These are phyloP conservation scores for Saturnispora sekii DNA, from an alignment of 805 yeast genomes.

Conservation along the genomic window DNA sequence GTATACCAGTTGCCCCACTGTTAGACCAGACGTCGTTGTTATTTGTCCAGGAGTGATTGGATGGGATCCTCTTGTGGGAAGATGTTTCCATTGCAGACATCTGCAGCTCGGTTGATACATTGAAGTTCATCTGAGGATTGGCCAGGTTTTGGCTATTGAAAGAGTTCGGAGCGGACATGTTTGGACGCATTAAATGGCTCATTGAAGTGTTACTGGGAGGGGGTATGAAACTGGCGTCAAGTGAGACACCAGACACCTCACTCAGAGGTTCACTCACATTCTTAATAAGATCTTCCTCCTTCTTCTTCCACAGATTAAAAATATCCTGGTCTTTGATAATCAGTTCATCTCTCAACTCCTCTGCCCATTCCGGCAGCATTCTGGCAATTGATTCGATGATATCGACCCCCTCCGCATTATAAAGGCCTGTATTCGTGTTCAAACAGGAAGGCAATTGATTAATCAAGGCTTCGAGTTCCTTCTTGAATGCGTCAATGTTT, in stretches of 20 bases:
- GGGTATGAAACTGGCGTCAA: not conserved
- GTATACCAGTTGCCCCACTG: constrained; percentile 10
- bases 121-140: constrained; percentile 11
- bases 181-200: constrained; percentile 6
- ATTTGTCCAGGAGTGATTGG: constrained; percentile 2
- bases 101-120: not conserved
- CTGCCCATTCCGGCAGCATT: constrained; percentile 26
- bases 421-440: constrained; percentile 23
- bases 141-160: constrained; percentile 6
- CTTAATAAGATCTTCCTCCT: constrained; percentile 21
- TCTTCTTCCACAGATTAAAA: constrained; percentile 20
- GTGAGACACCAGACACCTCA: not conserved
- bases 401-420: constrained; percentile 21
- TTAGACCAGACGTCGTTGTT: constrained; percentile 7
- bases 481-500: constrained; percentile 19
- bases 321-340: constrained; percentile 8
- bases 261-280: constrained; percentile 6
- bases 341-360: constrained; percentile 16
- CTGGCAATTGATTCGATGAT: constrained; percentile 17
- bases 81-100: no score
- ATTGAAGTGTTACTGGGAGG: constrained; percentile 13
- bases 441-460: constrained; percentile 16
- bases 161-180: constrained; percentile 5
- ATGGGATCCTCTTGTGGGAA: constrained; percentile 5
- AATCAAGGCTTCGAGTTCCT: constrained; percentile 19